Percentiles rank a stretch among this genome's conserved stretches.
phyloP scores from a whole-genome alignment of 306 rosid genomes.

The peach (Prunus persica) region DNA sequence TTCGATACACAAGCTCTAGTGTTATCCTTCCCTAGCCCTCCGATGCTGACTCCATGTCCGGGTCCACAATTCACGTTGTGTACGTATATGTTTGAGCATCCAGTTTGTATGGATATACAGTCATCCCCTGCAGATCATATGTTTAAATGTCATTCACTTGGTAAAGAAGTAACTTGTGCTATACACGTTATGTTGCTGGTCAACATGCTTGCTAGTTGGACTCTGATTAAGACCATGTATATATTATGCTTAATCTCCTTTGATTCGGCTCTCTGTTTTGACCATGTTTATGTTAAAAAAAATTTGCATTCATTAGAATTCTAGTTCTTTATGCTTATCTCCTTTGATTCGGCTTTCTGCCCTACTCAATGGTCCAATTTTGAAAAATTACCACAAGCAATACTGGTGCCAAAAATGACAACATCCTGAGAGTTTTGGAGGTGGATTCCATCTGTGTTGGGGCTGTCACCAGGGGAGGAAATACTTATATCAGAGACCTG shows the following conservation, averaged over 20 bases:
- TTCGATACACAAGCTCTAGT: conserved; percentile 79
- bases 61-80: conserved; percentile 74
- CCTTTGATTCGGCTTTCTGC: no score
- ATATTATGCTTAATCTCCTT: no score
- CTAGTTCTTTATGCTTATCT: no score
- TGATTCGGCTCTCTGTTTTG: no score
- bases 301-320: no score
- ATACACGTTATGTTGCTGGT: not conserved
- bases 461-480: conserved; percentile 71
- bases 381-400: conserved; percentile 59
- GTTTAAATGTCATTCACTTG: not conserved
- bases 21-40: conserved; percentile 60
- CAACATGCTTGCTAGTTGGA: no score
- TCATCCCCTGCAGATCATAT: conserved; percentile 56
- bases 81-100: conserved; percentile 58
- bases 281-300: no score
- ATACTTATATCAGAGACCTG: conserved; percentile 41
- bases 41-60: conserved; percentile 71
- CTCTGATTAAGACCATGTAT: no score
- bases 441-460: conserved; percentile 85
- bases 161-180: not conserved
- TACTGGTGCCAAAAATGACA: conserved; percentile 42
- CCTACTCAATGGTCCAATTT: not conserved
- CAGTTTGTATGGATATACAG: conserved; percentile 70
- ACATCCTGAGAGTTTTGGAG: conserved; percentile 58